Evolutionary conservation across 2,329 filamentous ascomycete species (phyloP), one percentile per base, ranked within the genome.

Genomic region (Nemania serpens): DNA sequence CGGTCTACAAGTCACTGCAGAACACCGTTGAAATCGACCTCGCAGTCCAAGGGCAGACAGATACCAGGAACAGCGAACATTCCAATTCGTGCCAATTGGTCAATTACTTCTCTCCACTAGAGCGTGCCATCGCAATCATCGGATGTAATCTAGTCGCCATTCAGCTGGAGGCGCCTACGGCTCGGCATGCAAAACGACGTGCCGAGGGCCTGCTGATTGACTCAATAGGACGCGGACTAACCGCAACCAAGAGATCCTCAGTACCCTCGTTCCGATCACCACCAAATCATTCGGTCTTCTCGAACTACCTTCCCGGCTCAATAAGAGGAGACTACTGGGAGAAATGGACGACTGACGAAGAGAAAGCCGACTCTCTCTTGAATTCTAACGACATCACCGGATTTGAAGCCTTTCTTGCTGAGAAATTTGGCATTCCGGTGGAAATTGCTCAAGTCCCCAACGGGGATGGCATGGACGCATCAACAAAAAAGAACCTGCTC

Each of bases 121-220:
- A 89, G 51, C 77, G 90, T 37, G 86, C 85, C 4, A 82, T 91
- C 18, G 89, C 85, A 2, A 76, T 93, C 6, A 75, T 82, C n/a
- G 85, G 85, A 34, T 82, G 84, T 45, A 81, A 85, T 46, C 77
- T 94, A 34, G 78, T 91, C 15, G 89, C 86, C 1, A 80, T 93
- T 53, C 89, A 92, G 69, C 77, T 89, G n/a, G 85, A 89, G 69
- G 82, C 83, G 1, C 86, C 85, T 1, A 82, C 81, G 68, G 77
- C 76, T 47, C 79, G 83, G n/a, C 79, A 79, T 60, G 83, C 80
- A 64, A 83, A 84, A 74, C 79, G 83, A 39, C 82, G 82, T 41
- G 77, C 79, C 1, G 82, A 85, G 53, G 88, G 88, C 9, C 78
- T 91, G 7, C 77, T 93, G 25, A 88, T 91, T 36, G 89, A 93